phyloP scores from a whole-genome alignment of 2,329 filamentous ascomycete genomes.

The Fusarium fujikuroi region DNA sequence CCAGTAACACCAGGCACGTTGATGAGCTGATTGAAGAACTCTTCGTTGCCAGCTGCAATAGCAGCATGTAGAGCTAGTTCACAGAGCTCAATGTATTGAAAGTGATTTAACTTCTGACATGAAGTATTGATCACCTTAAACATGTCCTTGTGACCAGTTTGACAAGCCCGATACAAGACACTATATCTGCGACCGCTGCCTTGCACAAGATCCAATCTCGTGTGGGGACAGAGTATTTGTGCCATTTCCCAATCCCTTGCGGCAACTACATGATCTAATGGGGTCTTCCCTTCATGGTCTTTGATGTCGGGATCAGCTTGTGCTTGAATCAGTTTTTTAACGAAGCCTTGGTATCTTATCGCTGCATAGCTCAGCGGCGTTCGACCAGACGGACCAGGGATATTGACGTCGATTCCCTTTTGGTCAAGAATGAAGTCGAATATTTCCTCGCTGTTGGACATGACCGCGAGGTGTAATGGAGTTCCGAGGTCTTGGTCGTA shows the following conservation, averaged over 20 bases:
- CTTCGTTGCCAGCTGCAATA: background rate
- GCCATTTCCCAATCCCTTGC: background rate
- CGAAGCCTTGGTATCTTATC: background rate
- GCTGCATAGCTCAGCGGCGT: background rate
- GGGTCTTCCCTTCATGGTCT: background rate
- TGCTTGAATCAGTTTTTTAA: background rate
- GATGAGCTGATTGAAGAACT: background rate
- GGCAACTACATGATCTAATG: background rate
- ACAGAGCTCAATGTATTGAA: background rate
- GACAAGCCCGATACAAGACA: background rate
- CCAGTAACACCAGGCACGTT: background rate
- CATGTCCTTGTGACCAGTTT: background rate
- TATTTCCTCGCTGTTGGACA: background rate
- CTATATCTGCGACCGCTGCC: background rate
- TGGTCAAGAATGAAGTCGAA: background rate
- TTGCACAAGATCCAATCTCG: background rate
- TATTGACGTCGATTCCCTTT: background rate
- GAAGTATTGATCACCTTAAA: background rate
- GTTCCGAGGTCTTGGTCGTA: background rate
- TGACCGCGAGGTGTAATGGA: background rate
- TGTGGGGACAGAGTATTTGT: background rate
- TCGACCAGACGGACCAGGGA: background rate
- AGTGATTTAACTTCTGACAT: fast-evolving
- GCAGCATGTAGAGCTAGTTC: background rate
- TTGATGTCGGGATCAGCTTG: background rate